A percentile compares a stretch with the other conserved stretches of the same genome.
Evolutionary conservation across 345 rosid species (phyloP).

Genomic region (Noccaea caerulescens): DNA sequence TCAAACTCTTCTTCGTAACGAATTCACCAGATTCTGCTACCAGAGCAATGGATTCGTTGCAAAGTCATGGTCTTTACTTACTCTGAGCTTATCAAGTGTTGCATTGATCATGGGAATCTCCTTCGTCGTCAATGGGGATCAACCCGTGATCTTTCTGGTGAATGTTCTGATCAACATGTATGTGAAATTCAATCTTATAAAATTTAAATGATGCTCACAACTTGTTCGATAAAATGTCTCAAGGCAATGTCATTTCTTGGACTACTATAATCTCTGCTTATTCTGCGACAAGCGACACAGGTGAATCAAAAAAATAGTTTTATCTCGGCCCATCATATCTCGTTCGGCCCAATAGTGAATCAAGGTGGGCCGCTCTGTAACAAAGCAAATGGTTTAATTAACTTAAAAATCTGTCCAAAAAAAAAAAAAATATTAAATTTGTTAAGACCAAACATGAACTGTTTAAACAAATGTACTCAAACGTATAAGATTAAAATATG

Average conservation of each 20-base stretch:
- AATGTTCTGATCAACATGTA: constrained; percentile 57
- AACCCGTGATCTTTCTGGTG: constrained; percentile 54
- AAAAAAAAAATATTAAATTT: too few species aligned
- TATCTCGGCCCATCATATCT: too few species aligned
- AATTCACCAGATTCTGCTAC: constrained; percentile 58
- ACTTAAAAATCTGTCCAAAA: too few species aligned
- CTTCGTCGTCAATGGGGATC: constrained; percentile 48
- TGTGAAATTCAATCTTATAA: constrained; percentile 56
- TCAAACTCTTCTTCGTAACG: constrained; percentile 42
- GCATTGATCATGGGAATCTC: constrained; percentile 52
- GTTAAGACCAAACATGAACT: too few species aligned
- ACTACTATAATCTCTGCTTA: constrained; percentile 72
- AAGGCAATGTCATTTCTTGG: constrained; percentile 59
- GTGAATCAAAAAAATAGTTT: too few species aligned
- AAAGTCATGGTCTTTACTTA: constrained; percentile 52
- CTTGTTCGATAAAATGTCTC: constrained; percentile 47
- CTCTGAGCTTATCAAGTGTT: constrained; percentile 64
- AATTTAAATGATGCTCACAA: constrained; percentile 41
- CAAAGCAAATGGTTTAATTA: too few species aligned
- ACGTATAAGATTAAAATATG: too few species aligned
- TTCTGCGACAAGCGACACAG: constrained; percentile 10
- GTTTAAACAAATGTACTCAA: too few species aligned
- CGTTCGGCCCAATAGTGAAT: too few species aligned
- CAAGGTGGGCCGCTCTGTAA: too few species aligned
- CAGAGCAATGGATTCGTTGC: constrained; percentile 58